Evolutionary conservation across 2,329 filamentous ascomycete genomes (phyloP), one percentile per base, ranked within the genome.

Genomic region (Peltaster fructicola): DNA sequence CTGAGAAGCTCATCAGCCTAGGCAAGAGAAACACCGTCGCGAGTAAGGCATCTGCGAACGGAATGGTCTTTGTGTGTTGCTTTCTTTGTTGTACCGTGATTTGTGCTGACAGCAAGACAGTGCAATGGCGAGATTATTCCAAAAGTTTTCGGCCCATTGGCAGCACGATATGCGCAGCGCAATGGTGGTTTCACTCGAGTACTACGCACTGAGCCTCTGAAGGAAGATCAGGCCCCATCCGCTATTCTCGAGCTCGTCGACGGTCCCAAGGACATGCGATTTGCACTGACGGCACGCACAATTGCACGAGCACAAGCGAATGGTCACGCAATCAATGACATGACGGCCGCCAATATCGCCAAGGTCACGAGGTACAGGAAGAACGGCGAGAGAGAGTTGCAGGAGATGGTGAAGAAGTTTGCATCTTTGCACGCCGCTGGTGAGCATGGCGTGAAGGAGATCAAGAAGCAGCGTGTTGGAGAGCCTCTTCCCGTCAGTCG

Each of bases 201-300:
- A 7, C 69, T 93, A 23, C 79, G 82, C 39, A 82, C 90, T 36
- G 85, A 95, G 54, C 78, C 88, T 29, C 68, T 77, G 43, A 81
- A 85, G 51, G 65, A 68, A 44, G 85, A 95, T 52, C 81, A 93
- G 56, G 85, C 79, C 6, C 68, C 73, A 35, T 84, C 76, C 16
- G 85, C 88, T 12, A 84, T 98, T 35, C 72, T 98, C 23, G 82
- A 95, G 55, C 68, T 98, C 15, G 84, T 98, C 33, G 88, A 98
- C 53, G 84, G 85, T 17, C 81, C 82, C 16, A 77, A 74, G 49
- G 88, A 98, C 53, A 79, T 92, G 60, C 77, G 84, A 16, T 93
- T 93, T 56, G 80, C 81, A 43, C 73, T 95, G 67, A 92, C 84
- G 3, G 88, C 88, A 14, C 77, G 76, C 40, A 73, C 80, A 0